Evolutionary conservation across 129 eudicot genomes (phyloP).

Genomic region (Centrapalus pauciflorus): DNA sequence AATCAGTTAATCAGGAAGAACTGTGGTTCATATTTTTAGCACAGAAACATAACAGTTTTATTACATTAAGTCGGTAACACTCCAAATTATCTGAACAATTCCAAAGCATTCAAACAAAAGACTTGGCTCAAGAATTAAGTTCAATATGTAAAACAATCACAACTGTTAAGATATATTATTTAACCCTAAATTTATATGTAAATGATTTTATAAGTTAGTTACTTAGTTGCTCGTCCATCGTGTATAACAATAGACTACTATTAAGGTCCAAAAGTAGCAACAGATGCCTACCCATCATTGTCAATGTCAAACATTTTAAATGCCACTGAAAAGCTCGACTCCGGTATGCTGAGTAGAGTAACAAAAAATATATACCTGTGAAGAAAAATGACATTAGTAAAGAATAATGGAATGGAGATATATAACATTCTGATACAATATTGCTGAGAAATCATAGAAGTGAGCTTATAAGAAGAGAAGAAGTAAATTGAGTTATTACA

Average conservation of each 20-base stretch:
- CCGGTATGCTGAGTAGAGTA: slow-evolving; percentile 59
- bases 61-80: too few species aligned
- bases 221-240: too few species aligned
- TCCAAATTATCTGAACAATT: too few species aligned
- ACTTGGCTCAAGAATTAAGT: background rate
- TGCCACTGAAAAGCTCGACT: slow-evolving; percentile 55
- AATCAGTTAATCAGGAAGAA: too few species aligned
- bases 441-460: background rate
- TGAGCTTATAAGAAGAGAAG: background rate
- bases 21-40: too few species aligned
- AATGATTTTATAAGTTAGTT: too few species aligned
- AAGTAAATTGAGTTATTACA: background rate
- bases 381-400: background rate
- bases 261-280: slow-evolving; percentile 1
- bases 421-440: background rate
- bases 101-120: background rate
- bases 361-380: slow-evolving; percentile 56
- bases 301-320: slow-evolving; percentile 60
- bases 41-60: too few species aligned
- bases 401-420: background rate
- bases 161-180: background rate
- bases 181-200: too few species aligned
- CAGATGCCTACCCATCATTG: slow-evolving; percentile 44
- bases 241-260: background rate
- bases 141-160: background rate